phyloP scores from a whole-genome alignment of 805 yeast genomes.

The Wickerhamiella spandovensis region DNA sequence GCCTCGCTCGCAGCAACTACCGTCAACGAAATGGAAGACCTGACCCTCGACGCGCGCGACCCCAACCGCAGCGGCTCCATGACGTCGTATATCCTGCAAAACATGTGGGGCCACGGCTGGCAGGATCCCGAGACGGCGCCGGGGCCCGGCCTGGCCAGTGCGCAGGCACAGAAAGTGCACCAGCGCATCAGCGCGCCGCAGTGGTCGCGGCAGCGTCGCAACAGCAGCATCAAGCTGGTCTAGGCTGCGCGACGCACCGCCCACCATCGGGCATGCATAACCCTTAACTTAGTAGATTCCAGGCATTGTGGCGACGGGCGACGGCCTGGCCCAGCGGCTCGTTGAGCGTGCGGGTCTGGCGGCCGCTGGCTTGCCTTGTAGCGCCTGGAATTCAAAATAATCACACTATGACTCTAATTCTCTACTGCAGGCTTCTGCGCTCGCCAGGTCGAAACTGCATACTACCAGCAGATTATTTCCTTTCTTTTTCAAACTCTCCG shows the following conservation, averaged over 20 bases:
- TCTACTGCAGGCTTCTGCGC: no score
- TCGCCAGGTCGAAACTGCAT: no score
- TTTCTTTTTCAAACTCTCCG: no score
- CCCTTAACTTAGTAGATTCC: no score
- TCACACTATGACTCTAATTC: no score
- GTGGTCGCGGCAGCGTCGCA: slow-evolving; percentile 1
- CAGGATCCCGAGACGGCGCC: slow-evolving; percentile 8
- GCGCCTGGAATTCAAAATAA: no score
- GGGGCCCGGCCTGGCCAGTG: not conserved
- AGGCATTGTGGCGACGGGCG: no score
- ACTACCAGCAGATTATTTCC: no score
- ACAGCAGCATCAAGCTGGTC: slow-evolving; percentile 1
- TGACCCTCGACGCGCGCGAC: slow-evolving; percentile 6
- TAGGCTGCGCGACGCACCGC: not conserved
- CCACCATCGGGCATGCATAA: no score
- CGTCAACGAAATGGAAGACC: slow-evolving; percentile 15
- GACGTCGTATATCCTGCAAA: slow-evolving; percentile 12
- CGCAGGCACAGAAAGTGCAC: not conserved
- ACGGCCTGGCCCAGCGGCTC: no score
- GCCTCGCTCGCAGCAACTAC: slow-evolving; percentile 18
- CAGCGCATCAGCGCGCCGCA: slow-evolving; percentile 1
- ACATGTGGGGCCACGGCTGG: slow-evolving; percentile 19
- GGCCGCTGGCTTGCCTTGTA: no score
- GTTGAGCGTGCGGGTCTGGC: no score
- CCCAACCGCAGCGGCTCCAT: slow-evolving; percentile 4